Evolutionary conservation across 371 early-diverging fungal species (phyloP).

Genomic region (Apophysomyces trapeziformis): DNA sequence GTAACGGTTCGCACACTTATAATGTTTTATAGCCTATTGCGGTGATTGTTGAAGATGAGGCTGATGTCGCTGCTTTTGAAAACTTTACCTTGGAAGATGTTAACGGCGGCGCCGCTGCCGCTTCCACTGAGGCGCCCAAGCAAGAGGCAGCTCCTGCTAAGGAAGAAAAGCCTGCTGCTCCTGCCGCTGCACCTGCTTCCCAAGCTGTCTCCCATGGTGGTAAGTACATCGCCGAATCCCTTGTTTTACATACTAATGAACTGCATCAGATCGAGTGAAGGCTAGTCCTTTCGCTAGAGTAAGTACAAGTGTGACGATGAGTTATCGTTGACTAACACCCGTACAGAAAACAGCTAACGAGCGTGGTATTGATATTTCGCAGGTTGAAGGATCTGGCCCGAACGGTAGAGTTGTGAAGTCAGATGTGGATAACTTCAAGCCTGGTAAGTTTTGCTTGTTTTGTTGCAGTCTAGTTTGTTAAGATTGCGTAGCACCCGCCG

Average conservation of each 20-base stretch:
- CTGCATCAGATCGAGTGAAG: constrained; percentile 66
- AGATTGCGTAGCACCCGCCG: constrained; percentile 26
- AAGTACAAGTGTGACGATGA: constrained; percentile 21
- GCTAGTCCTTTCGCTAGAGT: constrained; percentile 88
- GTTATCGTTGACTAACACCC: not conserved
- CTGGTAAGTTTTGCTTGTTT: not conserved
- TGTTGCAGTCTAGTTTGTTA: not conserved
- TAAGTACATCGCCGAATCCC: constrained; percentile 20
- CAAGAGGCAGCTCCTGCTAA: constrained; percentile 33
- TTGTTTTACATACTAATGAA: constrained; percentile 10
- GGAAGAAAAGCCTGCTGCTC: constrained; percentile 27
- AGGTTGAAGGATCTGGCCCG: constrained; percentile 90
- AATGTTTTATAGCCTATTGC: constrained; percentile 76
- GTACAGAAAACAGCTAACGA: constrained; percentile 80
- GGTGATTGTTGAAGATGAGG: constrained; percentile 89
- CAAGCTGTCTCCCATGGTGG: constrained; percentile 43
- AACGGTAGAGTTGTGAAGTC: constrained; percentile 89
- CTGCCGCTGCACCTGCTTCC: constrained; percentile 42
- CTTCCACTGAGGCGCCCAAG: constrained; percentile 35
- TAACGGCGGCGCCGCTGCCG: constrained; percentile 46
- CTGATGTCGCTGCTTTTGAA: constrained; percentile 86
- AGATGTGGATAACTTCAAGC: constrained; percentile 73
- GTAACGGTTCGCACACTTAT: not conserved
- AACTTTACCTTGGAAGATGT: constrained; percentile 70
- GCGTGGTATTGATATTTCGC: constrained; percentile 76